Percentiles rank a stretch among this genome's conserved stretches.
These are phyloP conservation scores for Corchorus olitorius DNA, from an alignment of 345 rosid genomes.

Conservation along the genomic window DNA sequence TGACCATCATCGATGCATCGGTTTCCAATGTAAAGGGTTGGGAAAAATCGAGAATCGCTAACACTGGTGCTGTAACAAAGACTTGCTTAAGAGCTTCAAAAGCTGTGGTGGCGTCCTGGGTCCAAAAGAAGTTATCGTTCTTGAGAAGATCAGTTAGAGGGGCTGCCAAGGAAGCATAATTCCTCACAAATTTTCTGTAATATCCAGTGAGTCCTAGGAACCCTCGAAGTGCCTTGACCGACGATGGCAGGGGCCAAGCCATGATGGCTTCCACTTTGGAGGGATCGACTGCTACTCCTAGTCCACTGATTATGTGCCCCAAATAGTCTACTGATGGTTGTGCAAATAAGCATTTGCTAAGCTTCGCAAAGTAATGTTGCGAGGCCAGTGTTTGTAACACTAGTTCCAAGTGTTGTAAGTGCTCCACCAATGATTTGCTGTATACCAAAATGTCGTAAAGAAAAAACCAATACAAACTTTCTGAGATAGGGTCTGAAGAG, in stretches of 20 bases:
- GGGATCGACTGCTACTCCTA: not conserved
- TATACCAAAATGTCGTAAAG: no score
- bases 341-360: not conserved
- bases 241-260: not conserved
- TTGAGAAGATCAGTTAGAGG: not conserved
- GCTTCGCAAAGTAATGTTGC: not conserved
- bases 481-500: not conserved
- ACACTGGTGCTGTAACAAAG: not conserved
- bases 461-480: not conserved
- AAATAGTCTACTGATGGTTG: not conserved
- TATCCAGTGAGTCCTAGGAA: not conserved
- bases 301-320: not conserved
- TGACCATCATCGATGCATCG: not conserved
- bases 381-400: not conserved
- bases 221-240: not conserved
- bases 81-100: not conserved
- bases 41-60: not conserved
- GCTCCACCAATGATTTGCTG: not conserved
- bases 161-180: not conserved
- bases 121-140: not conserved
- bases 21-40: not conserved
- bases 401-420: not conserved
- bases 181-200: not conserved
- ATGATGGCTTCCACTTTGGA: not conserved
- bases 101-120: not conserved